Evolutionary conservation across 2,329 filamentous ascomycete genomes (phyloP).

Genomic region (Fusarium lyarnte): DNA sequence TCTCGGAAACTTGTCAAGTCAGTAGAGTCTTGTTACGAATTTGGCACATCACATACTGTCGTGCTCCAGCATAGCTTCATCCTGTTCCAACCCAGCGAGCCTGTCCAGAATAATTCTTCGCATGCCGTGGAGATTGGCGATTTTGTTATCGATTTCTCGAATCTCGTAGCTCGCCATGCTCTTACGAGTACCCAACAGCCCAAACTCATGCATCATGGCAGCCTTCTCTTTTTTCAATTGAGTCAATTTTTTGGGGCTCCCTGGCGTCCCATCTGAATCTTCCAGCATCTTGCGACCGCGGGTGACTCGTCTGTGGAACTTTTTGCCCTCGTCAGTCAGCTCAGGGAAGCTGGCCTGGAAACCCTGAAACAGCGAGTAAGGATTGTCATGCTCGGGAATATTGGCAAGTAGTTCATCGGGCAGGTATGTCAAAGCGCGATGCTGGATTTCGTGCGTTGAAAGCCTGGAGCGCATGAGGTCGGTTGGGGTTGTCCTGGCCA

Average conservation of each 20-base stretch:
- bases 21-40: conserved; percentile 37
- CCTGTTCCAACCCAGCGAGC: conserved; percentile 85
- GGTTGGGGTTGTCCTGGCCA: conserved; percentile 90
- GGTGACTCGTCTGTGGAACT: conserved; percentile 75
- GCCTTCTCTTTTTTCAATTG: conserved; percentile 84
- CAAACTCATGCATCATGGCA: conserved; percentile 82
- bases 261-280: conserved; percentile 64
- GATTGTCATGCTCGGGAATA: conserved; percentile 85
- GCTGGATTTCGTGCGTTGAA: conserved; percentile 91
- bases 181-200: conserved; percentile 92
- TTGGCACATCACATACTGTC: conserved; percentile 68
- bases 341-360: conserved; percentile 90
- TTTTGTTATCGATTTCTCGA: conserved; percentile 95
- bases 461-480: conserved; percentile 93
- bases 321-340: conserved; percentile 74
- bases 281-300: conserved; percentile 80
- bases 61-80: conserved; percentile 89
- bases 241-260: conserved; percentile 72
- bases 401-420: conserved; percentile 90
- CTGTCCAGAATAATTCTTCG: conserved; percentile 90
- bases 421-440: conserved; percentile 86
- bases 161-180: conserved; percentile 99
- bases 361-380: conserved; percentile 94
- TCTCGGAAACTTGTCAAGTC: conserved; percentile 65
- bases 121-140: conserved; percentile 92